Conservation (phyloP, 352 stramenopile genomes). For the Phytopythium chamaehyphon region DNA sequence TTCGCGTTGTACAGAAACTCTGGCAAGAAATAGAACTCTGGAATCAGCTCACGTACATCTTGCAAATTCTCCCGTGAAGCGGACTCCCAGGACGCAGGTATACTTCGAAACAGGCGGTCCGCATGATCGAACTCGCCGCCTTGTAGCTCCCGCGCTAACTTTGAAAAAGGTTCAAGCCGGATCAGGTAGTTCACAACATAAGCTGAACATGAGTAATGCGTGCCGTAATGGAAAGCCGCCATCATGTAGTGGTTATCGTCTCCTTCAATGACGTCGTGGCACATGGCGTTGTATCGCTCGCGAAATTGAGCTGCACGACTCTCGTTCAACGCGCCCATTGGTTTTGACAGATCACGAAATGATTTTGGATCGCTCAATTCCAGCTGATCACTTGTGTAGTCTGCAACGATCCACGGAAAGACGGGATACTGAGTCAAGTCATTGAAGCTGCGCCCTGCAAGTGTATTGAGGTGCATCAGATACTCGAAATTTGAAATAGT, state of each 20-base stretch:
- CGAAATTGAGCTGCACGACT: constrained; percentile 80
- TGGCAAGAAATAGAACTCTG: constrained; percentile 76
- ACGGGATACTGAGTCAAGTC: constrained; percentile 98
- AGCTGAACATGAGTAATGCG: constrained; percentile 95
- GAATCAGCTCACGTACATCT: constrained; percentile 79
- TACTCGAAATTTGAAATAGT: constrained; percentile 94
- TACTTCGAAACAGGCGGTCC: constrained; percentile 94
- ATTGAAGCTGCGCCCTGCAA: constrained; percentile 95
- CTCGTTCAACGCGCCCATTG: constrained; percentile 91
- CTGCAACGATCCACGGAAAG: constrained; percentile 94
- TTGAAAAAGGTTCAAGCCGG: constrained; percentile 87
- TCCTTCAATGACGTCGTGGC: constrained; percentile 30
- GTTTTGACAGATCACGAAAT: constrained; percentile 93
- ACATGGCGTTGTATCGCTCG: constrained; percentile 77
- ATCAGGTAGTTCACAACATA: constrained; percentile 98
- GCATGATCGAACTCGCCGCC: constrained; percentile 91
- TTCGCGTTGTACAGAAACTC: constrained; percentile 83
- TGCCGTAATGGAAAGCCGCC: constrained; percentile 95
- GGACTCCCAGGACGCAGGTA: constrained; percentile 93
- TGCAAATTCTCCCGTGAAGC: constrained; percentile 91
- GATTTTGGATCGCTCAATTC: constrained; percentile 74
- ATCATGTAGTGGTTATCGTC: constrained; percentile 21
- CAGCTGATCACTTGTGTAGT: constrained; percentile 86
- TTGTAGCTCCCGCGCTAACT: constrained; percentile 59
- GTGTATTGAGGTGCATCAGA: constrained; percentile 94